Conservation (phyloP, 805 yeast genomes). For the Kodamaea neixiangensis region DNA sequence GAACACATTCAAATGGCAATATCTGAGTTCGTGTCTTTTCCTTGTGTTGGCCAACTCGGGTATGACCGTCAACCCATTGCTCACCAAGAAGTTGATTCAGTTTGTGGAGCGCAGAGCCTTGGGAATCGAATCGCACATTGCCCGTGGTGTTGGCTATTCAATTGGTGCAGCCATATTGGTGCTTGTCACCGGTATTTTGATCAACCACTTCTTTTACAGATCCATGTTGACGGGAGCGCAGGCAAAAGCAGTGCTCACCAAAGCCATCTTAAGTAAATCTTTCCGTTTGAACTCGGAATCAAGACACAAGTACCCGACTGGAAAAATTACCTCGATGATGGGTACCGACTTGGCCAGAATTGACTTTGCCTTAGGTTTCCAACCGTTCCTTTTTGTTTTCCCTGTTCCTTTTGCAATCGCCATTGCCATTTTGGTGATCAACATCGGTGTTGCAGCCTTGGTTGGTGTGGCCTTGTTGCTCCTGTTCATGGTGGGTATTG, state of each 20-base stretch:
- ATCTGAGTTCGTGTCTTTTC: conserved; percentile 21
- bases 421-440: conserved; percentile 24
- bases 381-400: conserved; percentile 25
- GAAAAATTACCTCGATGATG: conserved; percentile 30
- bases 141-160: conserved; percentile 44
- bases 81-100: conserved; percentile 37
- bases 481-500: conserved; percentile 41
- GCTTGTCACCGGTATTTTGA: conserved; percentile 25
- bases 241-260: conserved; percentile 29
- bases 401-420: conserved; percentile 27
- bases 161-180: conserved; percentile 36
- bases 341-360: conserved; percentile 29
- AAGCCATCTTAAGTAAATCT: conserved; percentile 26
- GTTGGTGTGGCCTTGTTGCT: conserved; percentile 26
- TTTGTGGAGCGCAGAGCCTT: conserved; percentile 33
- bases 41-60: conserved; percentile 28
- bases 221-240: conserved; percentile 31
- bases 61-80: conserved; percentile 34
- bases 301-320: conserved; percentile 22
- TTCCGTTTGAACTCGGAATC: conserved; percentile 22
- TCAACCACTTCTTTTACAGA: conserved; percentile 26
- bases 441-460: conserved; percentile 27
- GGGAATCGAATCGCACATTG: conserved; percentile 42
- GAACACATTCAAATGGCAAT: conserved; percentile 32
- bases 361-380: conserved; percentile 32